Conservation (phyloP, 2,329 filamentous ascomycete species). For the Colletotrichum neosansevieriae region DNA sequence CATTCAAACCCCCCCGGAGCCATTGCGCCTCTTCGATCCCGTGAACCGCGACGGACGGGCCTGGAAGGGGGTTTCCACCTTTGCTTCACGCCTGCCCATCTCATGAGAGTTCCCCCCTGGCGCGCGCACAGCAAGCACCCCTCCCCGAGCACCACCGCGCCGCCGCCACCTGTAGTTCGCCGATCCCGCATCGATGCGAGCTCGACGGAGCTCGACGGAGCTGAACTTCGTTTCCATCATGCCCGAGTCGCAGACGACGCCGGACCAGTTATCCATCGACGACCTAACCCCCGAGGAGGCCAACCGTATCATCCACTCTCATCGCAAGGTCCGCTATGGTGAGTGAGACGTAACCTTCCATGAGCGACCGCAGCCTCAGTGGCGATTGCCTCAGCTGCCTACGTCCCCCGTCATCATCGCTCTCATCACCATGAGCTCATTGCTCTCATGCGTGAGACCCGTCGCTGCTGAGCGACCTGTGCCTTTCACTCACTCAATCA, state of each 20-base stretch:
- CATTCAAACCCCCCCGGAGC: neutral
- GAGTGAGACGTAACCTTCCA: constrained; percentile 48
- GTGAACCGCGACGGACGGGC: constrained; percentile 19
- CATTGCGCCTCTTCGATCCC: neutral
- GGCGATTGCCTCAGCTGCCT: neutral
- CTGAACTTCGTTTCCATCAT: constrained; percentile 46
- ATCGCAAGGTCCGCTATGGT: constrained; percentile 78
- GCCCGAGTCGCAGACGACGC: constrained; percentile 58
- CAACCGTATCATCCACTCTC: constrained; percentile 76
- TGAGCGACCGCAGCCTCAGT: neutral
- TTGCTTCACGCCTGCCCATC: constrained; percentile 12
- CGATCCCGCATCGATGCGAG: constrained; percentile 28
- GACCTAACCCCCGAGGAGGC: constrained; percentile 74
- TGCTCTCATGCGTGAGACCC: neutral
- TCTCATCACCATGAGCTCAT: neutral
- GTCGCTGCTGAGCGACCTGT: neutral
- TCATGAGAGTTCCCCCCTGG: neutral
- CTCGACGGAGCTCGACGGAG: constrained; percentile 6
- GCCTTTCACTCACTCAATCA: neutral
- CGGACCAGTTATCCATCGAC: constrained; percentile 62
- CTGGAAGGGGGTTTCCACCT: constrained; percentile 26
- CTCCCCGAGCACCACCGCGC: neutral
- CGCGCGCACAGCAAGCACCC: neutral
- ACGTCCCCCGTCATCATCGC: neutral
- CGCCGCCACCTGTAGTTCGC: neutral